Conservation (phyloP, 345 rosid genomes). For the Melaleuca alternifolia region DNA sequence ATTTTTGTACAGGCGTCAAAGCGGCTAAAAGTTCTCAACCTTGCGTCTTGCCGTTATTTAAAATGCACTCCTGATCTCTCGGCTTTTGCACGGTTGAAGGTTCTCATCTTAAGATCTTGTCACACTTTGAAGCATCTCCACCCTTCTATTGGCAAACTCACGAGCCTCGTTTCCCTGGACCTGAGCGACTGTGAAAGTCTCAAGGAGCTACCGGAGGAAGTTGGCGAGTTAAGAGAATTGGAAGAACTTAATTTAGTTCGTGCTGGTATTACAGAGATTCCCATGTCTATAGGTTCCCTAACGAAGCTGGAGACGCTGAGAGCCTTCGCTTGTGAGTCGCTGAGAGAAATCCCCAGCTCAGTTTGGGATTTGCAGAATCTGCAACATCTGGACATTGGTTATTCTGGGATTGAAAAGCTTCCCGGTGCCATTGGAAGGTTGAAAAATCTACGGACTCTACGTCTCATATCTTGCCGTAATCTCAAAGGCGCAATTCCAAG, state of each 20-base stretch:
- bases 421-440: too few relatives aligned
- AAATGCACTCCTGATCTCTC: background rate
- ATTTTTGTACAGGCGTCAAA: background rate
- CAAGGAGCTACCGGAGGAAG: background rate
- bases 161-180: background rate
- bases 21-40: background rate
- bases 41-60: accelerated
- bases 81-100: background rate
- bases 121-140: too few relatives aligned
- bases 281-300: accelerated
- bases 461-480: too few relatives aligned
- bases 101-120: background rate
- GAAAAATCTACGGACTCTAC: too few relatives aligned
- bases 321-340: accelerated
- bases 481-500: too few relatives aligned
- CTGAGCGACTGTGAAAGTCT: accelerated
- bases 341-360: too few relatives aligned
- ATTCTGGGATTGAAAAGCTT: too few relatives aligned
- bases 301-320: background rate
- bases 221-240: background rate
- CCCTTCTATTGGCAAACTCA: background rate
- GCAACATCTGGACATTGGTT: too few relatives aligned
- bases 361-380: background rate
- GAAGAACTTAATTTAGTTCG: accelerated
- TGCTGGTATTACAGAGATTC: background rate